phyloP scores from a whole-genome alignment of 2,329 filamentous ascomycete species.

The Exserohilum rostratum region DNA sequence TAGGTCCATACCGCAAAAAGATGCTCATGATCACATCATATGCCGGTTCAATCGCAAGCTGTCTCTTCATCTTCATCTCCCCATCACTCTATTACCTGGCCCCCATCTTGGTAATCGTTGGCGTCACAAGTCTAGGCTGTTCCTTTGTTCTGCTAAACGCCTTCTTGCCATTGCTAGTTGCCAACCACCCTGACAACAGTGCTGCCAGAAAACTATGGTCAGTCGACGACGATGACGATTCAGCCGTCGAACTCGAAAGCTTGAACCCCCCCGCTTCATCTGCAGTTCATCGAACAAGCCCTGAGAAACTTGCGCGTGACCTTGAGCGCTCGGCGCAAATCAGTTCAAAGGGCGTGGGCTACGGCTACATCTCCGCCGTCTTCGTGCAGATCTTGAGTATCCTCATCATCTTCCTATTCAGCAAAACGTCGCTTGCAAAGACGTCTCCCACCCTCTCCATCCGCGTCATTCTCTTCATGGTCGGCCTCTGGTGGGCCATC shows the following conservation, averaged over 20 bases:
- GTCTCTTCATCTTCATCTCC: slow-evolving; percentile 78
- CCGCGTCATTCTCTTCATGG: slow-evolving; percentile 78
- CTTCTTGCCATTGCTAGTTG: slow-evolving; percentile 84
- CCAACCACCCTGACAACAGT: slow-evolving; percentile 69
- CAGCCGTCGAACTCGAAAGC: slow-evolving; percentile 37
- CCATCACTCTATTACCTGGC: slow-evolving; percentile 79
- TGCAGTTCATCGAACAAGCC: slow-evolving; percentile 7
- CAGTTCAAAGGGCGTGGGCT: slow-evolving; percentile 85
- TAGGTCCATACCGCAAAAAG: slow-evolving; percentile 74
- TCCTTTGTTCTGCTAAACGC: slow-evolving; percentile 96
- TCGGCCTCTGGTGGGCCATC: slow-evolving; percentile 86
- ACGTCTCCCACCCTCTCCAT: slow-evolving; percentile 80
- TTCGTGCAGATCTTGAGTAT: slow-evolving; percentile 81
- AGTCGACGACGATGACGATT: slow-evolving; percentile 17
- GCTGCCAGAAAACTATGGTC: slow-evolving; percentile 12
- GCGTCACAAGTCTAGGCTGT: slow-evolving; percentile 90
- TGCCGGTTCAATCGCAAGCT: slow-evolving; percentile 75
- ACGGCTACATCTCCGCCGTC: slow-evolving; percentile 84
- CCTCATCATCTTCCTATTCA: slow-evolving; percentile 67
- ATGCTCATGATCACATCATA: slow-evolving; percentile 81
- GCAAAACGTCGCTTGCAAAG: slow-evolving; percentile 53
- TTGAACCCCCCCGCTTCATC: slow-evolving; percentile 24
- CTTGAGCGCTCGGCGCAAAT: slow-evolving; percentile 82
- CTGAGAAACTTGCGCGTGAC: slow-evolving; percentile 61
- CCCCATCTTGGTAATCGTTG: slow-evolving; percentile 78